Evolutionary conservation across 1,284 basidiomycete species (phyloP).

Genomic region (Thelephora terrestris): DNA sequence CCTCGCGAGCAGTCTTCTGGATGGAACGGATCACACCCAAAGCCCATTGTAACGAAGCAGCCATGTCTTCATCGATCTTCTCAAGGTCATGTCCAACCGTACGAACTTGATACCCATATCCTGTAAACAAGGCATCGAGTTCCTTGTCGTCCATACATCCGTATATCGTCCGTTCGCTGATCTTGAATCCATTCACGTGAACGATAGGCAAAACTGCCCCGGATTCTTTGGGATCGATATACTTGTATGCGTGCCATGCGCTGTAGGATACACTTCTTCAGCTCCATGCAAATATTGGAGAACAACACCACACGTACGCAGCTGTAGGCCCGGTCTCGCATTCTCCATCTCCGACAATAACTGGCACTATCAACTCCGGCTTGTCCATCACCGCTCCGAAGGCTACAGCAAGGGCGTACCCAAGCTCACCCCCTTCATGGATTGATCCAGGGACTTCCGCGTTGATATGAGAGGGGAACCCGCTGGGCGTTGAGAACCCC

Average conservation of each 20-base stretch:
- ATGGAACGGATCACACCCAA: slow-evolving; percentile 69
- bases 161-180: slow-evolving; percentile 80
- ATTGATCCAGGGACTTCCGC: slow-evolving; percentile 80
- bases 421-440: slow-evolving; percentile 86
- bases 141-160: slow-evolving; percentile 89
- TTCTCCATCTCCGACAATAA: slow-evolving; percentile 82
- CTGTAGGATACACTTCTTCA: no score
- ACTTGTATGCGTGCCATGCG: slow-evolving; percentile 82
- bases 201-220: slow-evolving; percentile 85
- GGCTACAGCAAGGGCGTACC: slow-evolving; percentile 76
- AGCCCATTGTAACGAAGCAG: slow-evolving; percentile 77
- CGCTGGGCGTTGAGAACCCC: slow-evolving; percentile 55
- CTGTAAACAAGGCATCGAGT: slow-evolving; percentile 59
- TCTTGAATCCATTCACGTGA: slow-evolving; percentile 81
- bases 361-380: slow-evolving; percentile 71
- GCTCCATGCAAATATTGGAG: no score
- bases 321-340: slow-evolving; percentile 82
- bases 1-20: slow-evolving; percentile 66
- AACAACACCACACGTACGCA: slow-evolving; percentile 30
- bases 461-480: slow-evolving; percentile 65
- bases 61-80: slow-evolving; percentile 60
- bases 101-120: slow-evolving; percentile 78
- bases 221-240: slow-evolving; percentile 80
- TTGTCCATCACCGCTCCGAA: slow-evolving; percentile 87
- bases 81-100: slow-evolving; percentile 63